A percentile compares a stretch with the other conserved stretches of the same genome.
These are phyloP conservation scores for Ceratobasidium papillatum DNA, from an alignment of 1,284 basidiomycete genomes.

Conservation along the genomic window DNA sequence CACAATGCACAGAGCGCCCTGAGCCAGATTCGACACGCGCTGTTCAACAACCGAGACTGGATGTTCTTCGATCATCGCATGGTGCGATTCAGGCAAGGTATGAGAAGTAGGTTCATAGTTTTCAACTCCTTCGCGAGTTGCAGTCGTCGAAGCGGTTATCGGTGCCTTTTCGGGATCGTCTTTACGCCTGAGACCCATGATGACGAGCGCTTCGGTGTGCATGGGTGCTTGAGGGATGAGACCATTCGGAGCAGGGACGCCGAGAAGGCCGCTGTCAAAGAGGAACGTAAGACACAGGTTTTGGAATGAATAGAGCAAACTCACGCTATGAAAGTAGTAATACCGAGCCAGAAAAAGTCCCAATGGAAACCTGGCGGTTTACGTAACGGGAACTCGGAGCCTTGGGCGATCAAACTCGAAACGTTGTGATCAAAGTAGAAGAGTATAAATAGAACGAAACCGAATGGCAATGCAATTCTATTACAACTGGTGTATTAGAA, in stretches of 20 bases:
- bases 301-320: background rate
- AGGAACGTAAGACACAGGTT: background rate
- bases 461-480: constrained; percentile 69
- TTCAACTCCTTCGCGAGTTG: background rate
- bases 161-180: constrained; percentile 48
- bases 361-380: constrained; percentile 72
- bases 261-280: constrained; percentile 71
- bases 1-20: constrained; percentile 81
- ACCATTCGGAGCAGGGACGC: constrained; percentile 93
- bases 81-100: background rate
- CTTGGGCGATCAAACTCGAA: constrained; percentile 91
- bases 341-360: constrained; percentile 87
- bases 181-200: constrained; percentile 69
- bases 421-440: constrained; percentile 76
- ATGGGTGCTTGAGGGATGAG: constrained; percentile 97
- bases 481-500: constrained; percentile 43
- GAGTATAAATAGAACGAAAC: constrained; percentile 57
- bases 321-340: constrained; percentile 86
- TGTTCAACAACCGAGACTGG: constrained; percentile 88
- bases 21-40: constrained; percentile 85
- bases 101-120: constrained; percentile 44
- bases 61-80: constrained; percentile 58
- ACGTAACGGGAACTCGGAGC: constrained; percentile 86
- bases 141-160: background rate
- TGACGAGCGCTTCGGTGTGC: constrained; percentile 85